Evolutionary conservation across 2,329 filamentous ascomycete genomes (phyloP), one percentile per base, ranked within the genome.

Genomic region (Aureobasidium sp.): DNA sequence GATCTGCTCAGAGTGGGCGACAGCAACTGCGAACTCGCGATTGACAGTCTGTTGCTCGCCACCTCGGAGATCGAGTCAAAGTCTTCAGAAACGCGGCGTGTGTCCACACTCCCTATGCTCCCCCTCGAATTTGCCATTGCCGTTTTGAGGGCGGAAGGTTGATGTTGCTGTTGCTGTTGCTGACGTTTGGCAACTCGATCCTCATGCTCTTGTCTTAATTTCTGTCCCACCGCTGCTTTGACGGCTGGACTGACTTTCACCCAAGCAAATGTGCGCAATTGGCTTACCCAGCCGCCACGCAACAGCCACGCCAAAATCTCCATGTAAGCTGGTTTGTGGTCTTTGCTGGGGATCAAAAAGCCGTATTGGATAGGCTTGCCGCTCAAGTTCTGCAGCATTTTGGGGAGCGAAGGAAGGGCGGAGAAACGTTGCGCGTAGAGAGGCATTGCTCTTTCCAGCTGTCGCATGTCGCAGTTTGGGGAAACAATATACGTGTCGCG

Each of bases 251-350:
- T 56, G 3, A 63, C 52, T 11, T 60, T 60, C 38, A 97, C 82
- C 75, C 93, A 95, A 11, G 86, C 88, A 67, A 94, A 96, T 0
- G 89, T 93, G 58, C 90, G 87, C 5, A 98, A 78, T 67, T 96
- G 90, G 0, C 88, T 95, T 1, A 96, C 90, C 87, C 93, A 95
- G 12, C 89, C 90, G 41, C 89, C 86, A 35, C 90, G 83, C 73
- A 97, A 83, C 7, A 98, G 79, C 89, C 91, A 98, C 19, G 89
- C 90, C 22, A 98, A 75, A 68, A 97, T 95, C 29, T 88, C 81
- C 68, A 97, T 85, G 67, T 96, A 98, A 2, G 84, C 83, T 6
- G 85, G 83, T 38, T 91, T 86, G 65, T 96, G 90, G 62, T 88
- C 86, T 66, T 90, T 90, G 63, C 84, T 90, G 0, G 91, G 91